Percentiles rank a stretch among this genome's conserved stretches.
phyloP scores from a whole-genome alignment of 306 rosid species.

The Fragaria iinumae region DNA sequence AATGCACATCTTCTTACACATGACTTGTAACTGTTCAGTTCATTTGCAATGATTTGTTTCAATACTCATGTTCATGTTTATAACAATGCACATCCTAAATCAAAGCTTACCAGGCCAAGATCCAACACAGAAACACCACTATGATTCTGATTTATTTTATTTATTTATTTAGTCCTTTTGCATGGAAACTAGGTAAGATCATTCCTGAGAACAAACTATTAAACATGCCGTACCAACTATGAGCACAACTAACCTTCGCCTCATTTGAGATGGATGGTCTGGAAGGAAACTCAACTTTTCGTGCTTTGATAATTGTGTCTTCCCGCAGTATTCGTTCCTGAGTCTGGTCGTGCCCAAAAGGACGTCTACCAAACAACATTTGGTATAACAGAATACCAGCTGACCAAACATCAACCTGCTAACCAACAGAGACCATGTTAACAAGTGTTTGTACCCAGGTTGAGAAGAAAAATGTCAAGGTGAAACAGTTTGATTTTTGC shows the following conservation, averaged over 20 bases:
- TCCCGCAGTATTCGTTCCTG: constrained; percentile 97
- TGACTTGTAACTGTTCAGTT: not conserved
- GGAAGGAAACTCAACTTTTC: constrained; percentile 90
- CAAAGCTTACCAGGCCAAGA: not conserved
- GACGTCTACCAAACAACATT: constrained; percentile 96
- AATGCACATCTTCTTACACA: not conserved
- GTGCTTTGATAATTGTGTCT: constrained; percentile 97
- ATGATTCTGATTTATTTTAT: not conserved
- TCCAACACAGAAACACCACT: not conserved
- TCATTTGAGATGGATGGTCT: constrained; percentile 86
- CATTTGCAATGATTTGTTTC: not conserved
- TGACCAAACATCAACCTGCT: constrained; percentile 99
- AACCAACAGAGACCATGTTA: constrained; percentile 31
- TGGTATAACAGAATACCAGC: constrained; percentile 87
- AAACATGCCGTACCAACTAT: not conserved
- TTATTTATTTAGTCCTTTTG: not conserved
- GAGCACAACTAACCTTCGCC: constrained; percentile 76
- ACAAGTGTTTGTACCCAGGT: constrained; percentile 5
- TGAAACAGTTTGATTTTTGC: constrained; percentile 3
- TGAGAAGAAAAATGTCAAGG: not conserved
- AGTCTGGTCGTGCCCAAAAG: constrained; percentile 94
- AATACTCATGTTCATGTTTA: not conserved
- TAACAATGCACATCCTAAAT: not conserved
- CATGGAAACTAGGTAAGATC: not conserved
- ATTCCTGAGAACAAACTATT: not conserved